Evolutionary conservation across 331 rosid species (phyloP).

Genomic region (Telfairia occidentalis): DNA sequence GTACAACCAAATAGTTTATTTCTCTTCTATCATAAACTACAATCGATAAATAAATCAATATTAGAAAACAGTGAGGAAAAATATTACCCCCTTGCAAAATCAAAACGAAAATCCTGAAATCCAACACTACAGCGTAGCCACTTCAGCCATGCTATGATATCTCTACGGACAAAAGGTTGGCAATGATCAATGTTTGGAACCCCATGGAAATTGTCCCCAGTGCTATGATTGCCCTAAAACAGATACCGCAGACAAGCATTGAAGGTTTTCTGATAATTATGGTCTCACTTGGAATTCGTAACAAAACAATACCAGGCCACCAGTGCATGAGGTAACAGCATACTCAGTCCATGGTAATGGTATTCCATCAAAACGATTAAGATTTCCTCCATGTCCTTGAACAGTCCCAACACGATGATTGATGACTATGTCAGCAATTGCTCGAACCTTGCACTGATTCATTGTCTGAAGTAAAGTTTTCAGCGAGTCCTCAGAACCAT

Average conservation of each 20-base stretch:
- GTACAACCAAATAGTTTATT: not conserved
- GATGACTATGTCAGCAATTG: conserved; percentile 83
- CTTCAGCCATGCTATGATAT: conserved; percentile 61
- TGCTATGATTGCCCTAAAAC: conserved; percentile 51
- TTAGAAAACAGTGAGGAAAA: not conserved
- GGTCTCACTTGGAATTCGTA: not conserved
- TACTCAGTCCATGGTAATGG: conserved; percentile 66
- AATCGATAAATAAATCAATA: no score
- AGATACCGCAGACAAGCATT: not conserved
- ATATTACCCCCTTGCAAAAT: conserved; percentile 71
- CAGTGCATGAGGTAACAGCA: conserved; percentile 78
- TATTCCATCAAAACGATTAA: conserved; percentile 84
- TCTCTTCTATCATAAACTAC: no score
- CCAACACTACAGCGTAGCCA: conserved; percentile 63
- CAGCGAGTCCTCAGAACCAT: conserved; percentile 69
- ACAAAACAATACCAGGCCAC: conserved; percentile 53
- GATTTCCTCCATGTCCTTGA: conserved; percentile 67
- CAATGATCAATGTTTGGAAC: conserved; percentile 86
- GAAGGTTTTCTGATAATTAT: not conserved
- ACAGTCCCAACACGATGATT: conserved; percentile 84
- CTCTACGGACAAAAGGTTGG: conserved; percentile 76
- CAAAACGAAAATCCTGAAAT: conserved; percentile 90
- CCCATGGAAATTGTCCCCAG: conserved; percentile 69
- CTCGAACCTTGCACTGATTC: conserved; percentile 56
- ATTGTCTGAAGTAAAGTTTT: conserved; percentile 60